These are phyloP conservation scores for Cyberlindnera japonica DNA, from an alignment of 805 yeast genomes.

Conservation along the genomic window DNA sequence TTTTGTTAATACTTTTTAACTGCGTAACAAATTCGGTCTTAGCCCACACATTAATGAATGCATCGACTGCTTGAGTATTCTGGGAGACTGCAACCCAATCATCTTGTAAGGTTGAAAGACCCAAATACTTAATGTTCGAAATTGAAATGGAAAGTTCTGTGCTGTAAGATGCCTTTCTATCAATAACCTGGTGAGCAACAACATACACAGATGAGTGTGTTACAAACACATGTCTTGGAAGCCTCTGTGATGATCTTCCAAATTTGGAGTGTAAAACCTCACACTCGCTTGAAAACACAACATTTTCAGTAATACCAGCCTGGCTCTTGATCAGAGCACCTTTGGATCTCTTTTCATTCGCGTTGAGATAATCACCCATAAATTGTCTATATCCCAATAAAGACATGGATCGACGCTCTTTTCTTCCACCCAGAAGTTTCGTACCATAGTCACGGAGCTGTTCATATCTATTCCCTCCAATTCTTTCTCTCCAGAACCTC, in stretches of 20 bases:
- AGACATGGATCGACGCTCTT: slow-evolving; percentile 87
- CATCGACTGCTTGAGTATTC: slow-evolving; percentile 54
- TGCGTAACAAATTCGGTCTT: slow-evolving; percentile 87
- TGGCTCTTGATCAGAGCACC: slow-evolving; percentile 75
- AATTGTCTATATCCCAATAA: slow-evolving; percentile 83
- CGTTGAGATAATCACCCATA: slow-evolving; percentile 90
- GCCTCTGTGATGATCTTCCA: slow-evolving; percentile 84
- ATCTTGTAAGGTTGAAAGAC: slow-evolving; percentile 75
- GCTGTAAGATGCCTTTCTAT: slow-evolving; percentile 53
- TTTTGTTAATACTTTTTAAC: slow-evolving; percentile 56
- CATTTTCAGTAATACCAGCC: slow-evolving; percentile 63
- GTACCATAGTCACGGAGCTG: slow-evolving; percentile 85
- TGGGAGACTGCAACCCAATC: slow-evolving; percentile 77
- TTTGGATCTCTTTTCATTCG: slow-evolving; percentile 69
- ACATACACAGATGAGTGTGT: slow-evolving; percentile 62
- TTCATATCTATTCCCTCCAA: slow-evolving; percentile 77
- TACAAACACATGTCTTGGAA: slow-evolving; percentile 68
- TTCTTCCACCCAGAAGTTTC: slow-evolving; percentile 61
- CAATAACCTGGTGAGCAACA: slow-evolving; percentile 67
- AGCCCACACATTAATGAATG: slow-evolving; percentile 73
- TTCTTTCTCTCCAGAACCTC: slow-evolving; percentile 74
- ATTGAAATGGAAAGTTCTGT: slow-evolving; percentile 65
- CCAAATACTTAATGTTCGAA: slow-evolving; percentile 54
- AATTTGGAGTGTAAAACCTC: slow-evolving; percentile 81
- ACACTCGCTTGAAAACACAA: slow-evolving; percentile 78